Evolutionary conservation across 768 basidiomycete genomes (phyloP).

Genomic region (Mycena rebaudengoi): DNA sequence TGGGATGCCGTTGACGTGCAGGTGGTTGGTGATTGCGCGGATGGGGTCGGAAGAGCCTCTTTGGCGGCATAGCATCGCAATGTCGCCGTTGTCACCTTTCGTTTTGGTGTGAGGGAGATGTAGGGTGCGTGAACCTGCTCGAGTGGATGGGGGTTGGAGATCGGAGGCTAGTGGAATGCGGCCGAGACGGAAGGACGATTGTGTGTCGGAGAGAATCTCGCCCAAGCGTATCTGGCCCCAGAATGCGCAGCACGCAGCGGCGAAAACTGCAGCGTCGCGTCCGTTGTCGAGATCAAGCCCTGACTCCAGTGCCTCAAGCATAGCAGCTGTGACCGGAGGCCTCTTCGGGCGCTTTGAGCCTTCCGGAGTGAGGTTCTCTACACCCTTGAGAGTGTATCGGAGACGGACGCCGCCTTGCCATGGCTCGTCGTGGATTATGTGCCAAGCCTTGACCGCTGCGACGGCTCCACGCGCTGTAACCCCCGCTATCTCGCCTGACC

Average conservation of each 20-base stretch:
- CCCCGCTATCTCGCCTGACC: background rate
- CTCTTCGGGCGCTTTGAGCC: background rate
- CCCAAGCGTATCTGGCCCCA: constrained; percentile 25
- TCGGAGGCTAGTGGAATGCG: background rate
- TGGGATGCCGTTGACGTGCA: background rate
- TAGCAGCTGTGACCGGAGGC: background rate
- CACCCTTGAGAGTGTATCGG: constrained; percentile 1
- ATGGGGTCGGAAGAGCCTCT: background rate
- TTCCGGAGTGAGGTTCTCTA: constrained; percentile 13
- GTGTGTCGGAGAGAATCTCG: constrained; percentile 17
- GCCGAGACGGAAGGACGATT: background rate
- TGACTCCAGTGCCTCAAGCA: constrained; percentile 4
- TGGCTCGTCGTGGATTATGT: constrained; percentile 12
- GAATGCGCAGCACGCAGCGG: constrained; percentile 17
- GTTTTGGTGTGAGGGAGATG: background rate
- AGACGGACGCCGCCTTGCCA: constrained; percentile 15
- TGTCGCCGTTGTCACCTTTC: background rate
- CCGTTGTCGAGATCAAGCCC: constrained; percentile 5
- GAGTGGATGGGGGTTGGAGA: background rate
- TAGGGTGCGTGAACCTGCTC: background rate
- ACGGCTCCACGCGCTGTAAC: background rate
- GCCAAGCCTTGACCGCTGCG: constrained; percentile 24
- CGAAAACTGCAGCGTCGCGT: constrained; percentile 16
- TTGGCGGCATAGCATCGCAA: background rate
- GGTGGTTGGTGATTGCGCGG: background rate